Conservation (phyloP, 495 filamentous ascomycete genomes). For the Penicillium flavigenum region DNA sequence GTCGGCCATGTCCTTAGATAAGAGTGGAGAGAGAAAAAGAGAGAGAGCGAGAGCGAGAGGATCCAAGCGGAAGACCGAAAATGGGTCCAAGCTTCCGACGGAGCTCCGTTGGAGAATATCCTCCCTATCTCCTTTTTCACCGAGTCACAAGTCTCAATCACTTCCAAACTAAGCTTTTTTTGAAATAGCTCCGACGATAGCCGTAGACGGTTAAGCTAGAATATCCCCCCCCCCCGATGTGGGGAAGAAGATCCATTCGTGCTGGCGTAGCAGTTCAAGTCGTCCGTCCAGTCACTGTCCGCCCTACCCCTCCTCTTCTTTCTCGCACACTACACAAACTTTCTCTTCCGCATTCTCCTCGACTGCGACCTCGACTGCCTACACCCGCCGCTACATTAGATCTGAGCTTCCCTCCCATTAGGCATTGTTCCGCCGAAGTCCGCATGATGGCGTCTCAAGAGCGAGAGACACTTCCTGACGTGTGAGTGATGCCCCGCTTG, state of each 20-base stretch:
- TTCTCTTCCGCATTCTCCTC: constrained; percentile 28
- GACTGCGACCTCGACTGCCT: constrained; percentile 23
- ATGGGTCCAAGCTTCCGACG: constrained; percentile 63
- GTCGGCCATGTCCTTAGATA: constrained; percentile 36
- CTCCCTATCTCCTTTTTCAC: not conserved
- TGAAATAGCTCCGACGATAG: constrained; percentile 25
- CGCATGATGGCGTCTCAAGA: constrained; percentile 48
- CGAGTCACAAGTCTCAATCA: not conserved
- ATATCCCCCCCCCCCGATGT: constrained; percentile 27
- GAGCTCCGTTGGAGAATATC: constrained; percentile 28
- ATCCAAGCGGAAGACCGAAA: constrained; percentile 48
- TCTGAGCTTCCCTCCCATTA: constrained; percentile 17
- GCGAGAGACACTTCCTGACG: constrained; percentile 53
- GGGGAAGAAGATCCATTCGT: constrained; percentile 42
- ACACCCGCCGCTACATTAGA: constrained; percentile 17
- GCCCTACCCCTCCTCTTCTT: constrained; percentile 32
- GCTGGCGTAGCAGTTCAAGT: constrained; percentile 28
- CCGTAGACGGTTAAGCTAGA: constrained; percentile 24
- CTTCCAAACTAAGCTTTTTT: not conserved
- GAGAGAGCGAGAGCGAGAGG: constrained; percentile 8
- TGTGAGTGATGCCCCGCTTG: constrained; percentile 36
- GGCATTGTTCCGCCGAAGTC: constrained; percentile 42
- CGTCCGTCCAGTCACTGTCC: constrained; percentile 28
- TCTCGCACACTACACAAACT: constrained; percentile 24
- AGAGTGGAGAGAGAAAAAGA: constrained; percentile 1